Evolutionary conservation across 2,329 filamentous ascomycete genomes (phyloP), one percentile per base, ranked within the genome.

Genomic region (Plenodomus tracheiphilus): DNA sequence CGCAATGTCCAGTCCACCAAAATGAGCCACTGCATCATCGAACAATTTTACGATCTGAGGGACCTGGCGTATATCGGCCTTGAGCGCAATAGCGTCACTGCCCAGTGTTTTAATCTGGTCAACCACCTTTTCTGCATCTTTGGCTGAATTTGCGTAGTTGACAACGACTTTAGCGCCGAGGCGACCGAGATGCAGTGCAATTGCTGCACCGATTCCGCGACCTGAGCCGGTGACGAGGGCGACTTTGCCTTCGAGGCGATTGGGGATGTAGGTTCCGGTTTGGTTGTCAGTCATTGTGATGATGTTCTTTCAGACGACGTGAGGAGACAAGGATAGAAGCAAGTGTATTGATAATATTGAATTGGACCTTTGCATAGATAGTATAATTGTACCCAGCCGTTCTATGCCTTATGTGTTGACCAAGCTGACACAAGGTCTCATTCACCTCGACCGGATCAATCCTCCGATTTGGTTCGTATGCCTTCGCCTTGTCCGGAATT

Each of bases 141-240:
- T 63, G 50, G 74, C 73, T 64, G 79, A 79, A 62, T 78, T 76
- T 54, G 81, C 81, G 58, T 83, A 79, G 70, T 87, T 88, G 70
- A 88, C 79, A n/a, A 86, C 78, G 39, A 88, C 75, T 49, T 75
- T 80, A 60, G 80, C 81, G 35, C 85, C 84, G 43, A 81, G 81
- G 59, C 77, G 75, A 59, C 79, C 84, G 34, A 87, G 81, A 69
- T 86, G 82, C 37, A 85, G 73, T 43, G 84, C 84, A 38, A 85
- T 83, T 41, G 82, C 83, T 41, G 75, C 73, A 39, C 84, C 85
- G 59, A 87, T 87, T 45, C 85, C 85, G 34, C 83, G 82, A 39
- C 82, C 81, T 39, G 80, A 58, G 38, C 64, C 84, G 10, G 85
- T 87, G 68, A 87, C 76, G 46, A 87, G 75, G 41, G 83, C 70